These are phyloP conservation scores for Amanita polypyramis DNA, from an alignment of 768 basidiomycete genomes.

Conservation along the genomic window DNA sequence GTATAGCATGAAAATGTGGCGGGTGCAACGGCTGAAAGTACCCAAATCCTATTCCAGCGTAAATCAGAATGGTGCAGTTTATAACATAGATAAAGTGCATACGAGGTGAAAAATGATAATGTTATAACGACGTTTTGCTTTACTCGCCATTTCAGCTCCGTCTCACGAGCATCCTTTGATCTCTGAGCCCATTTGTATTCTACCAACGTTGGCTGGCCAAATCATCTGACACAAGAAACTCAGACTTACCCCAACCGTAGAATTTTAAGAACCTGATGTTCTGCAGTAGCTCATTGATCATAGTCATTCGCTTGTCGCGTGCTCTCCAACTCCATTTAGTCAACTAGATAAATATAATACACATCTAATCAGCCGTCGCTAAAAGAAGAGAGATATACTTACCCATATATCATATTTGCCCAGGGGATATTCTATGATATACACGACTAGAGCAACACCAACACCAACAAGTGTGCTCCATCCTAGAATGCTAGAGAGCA, in stretches of 20 bases:
- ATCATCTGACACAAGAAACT: not conserved
- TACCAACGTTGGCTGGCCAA: conserved; percentile 13
- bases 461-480: conserved; percentile 72
- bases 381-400: conserved; percentile 14
- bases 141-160: conserved; percentile 59
- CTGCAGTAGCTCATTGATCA: conserved; percentile 69
- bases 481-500: conserved; percentile 48
- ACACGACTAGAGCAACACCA: conserved; percentile 49
- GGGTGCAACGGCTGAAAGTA: conserved; percentile 59
- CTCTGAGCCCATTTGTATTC: conserved; percentile 53
- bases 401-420: conserved; percentile 58
- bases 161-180: conserved; percentile 42
- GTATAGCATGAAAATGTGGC: conserved; percentile 59
- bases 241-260: conserved; percentile 58
- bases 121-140: conserved; percentile 52
- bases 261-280: conserved; percentile 66
- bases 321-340: conserved; percentile 50
- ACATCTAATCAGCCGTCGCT: not conserved
- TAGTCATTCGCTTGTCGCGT: conserved; percentile 56
- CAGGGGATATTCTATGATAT: conserved; percentile 56
- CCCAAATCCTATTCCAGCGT: conserved; percentile 46
- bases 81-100: conserved; percentile 10
- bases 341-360: conserved; percentile 24
- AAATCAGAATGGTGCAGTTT: not conserved
- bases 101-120: conserved; percentile 62